Evolutionary conservation across 2,329 filamentous ascomycete genomes (phyloP).

Genomic region (Ciborinia camelliae): DNA sequence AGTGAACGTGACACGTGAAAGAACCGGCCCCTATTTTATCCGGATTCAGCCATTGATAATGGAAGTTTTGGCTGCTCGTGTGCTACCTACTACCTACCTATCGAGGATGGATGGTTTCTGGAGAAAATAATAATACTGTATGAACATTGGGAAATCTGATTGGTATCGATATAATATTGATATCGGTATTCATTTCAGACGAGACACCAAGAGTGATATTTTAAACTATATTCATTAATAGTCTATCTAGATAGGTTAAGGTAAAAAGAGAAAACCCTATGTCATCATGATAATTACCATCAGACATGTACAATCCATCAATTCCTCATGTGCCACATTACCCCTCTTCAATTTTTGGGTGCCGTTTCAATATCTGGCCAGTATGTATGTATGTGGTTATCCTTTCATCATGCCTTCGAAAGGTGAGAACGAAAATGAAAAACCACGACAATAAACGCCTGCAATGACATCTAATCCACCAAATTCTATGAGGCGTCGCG

Average conservation of each 20-base stretch:
- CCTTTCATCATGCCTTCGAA: constrained; percentile 19
- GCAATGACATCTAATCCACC: constrained; percentile 33
- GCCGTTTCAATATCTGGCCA: constrained; percentile 9
- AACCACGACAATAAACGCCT: constrained; percentile 21
- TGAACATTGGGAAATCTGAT: neutral
- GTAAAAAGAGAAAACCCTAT: constrained; percentile 1
- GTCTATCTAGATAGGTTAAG: neutral
- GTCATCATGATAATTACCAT: constrained; percentile 10
- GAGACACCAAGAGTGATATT: neutral
- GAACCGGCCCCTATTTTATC: constrained; percentile 11
- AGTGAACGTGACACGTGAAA: neutral
- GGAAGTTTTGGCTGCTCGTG: neutral
- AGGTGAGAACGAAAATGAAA: constrained; percentile 12
- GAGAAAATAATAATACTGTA: too few species aligned
- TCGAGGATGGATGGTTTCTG: neutral
- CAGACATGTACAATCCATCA: constrained; percentile 11
- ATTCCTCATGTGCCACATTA: constrained; percentile 8
- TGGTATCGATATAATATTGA: neutral
- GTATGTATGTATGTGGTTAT: constrained; percentile 16
- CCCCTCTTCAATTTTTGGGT: constrained; percentile 1
- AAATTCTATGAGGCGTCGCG: constrained; percentile 31
- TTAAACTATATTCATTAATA: constrained; percentile 17
- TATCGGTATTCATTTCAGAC: neutral
- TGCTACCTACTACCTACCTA: too few species aligned
- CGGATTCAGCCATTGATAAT: neutral